Evolutionary conservation across 768 basidiomycete species (phyloP), one percentile per base, ranked within the genome.

Genomic region (Serendipita vermifera): DNA sequence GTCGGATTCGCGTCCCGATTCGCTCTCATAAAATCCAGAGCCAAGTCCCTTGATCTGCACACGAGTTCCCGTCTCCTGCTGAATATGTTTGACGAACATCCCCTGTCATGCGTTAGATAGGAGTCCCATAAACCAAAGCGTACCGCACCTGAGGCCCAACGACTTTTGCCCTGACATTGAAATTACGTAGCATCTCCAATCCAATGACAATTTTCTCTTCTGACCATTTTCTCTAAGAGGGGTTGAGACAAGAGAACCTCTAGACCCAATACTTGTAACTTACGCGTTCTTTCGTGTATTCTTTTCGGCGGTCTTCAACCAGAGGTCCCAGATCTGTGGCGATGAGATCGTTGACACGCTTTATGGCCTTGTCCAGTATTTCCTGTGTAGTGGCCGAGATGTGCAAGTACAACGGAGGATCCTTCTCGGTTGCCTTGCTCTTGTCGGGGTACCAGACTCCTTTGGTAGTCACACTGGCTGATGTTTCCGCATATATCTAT

Each of bases 21-120:
- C 88, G 57, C 80, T 79, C 64, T 99, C 94, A 59, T 94, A 83
- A 67, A 96, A 99, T 1, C 94, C 94, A 24, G 90, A 93, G 3
- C 94, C 94, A 13, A 82, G 63, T 17, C 94, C 94, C 69, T 98
- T 98, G 63, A 99, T 96, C 67, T 99, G 94, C 6, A 99, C 94
- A 58, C 94, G 79, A 4, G 93, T 94, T 27, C 84, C 83, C 0
- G 94, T 99, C 69, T 99, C 94, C 63, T 85, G 79, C 69, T 99
- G 94, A 51, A 98, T 98, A 66, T 92, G 92, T 70, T 99, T 99
- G 62, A 99, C 94, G 64, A 97, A 99, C 61, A 90, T 83, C 61
- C 93, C 93, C 87, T 89, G 67, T 6, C 22, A 36, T 29, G 5
- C 15, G 46, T 5, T 13, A 53, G 22, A 57, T 31, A 32, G 14